Conservation (phyloP, 2,329 filamentous ascomycete species). For the Didymella arachidicola region DNA sequence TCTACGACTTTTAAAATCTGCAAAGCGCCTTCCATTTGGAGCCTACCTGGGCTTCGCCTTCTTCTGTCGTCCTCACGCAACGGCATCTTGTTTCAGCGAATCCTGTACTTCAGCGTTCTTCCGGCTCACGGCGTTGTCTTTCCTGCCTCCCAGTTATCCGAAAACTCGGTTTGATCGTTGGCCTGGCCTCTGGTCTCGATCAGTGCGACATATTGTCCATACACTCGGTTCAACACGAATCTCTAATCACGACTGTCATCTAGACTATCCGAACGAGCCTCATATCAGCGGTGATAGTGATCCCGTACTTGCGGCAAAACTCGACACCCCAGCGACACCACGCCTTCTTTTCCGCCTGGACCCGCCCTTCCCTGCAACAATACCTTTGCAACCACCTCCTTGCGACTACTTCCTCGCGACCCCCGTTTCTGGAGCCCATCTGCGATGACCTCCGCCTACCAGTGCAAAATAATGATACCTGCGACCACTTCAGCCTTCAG, state of each 20-base stretch:
- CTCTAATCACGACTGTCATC: slow-evolving; percentile 24
- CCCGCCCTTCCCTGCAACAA: slow-evolving; percentile 22
- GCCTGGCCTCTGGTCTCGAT: slow-evolving; percentile 25
- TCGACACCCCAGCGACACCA: slow-evolving; percentile 15
- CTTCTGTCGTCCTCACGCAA: slow-evolving; percentile 5
- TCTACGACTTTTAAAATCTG: slow-evolving; percentile 13
- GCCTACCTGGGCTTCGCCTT: slow-evolving; percentile 5
- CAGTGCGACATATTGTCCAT: slow-evolving; percentile 18
- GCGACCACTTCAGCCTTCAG: slow-evolving; percentile 13
- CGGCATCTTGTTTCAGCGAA: slow-evolving; percentile 15
- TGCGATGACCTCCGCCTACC: slow-evolving; percentile 9
- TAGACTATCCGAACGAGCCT: slow-evolving; percentile 24
- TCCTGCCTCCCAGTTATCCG: slow-evolving; percentile 15
- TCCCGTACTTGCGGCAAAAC: slow-evolving; percentile 8
- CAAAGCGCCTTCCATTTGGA: slow-evolving; percentile 14
- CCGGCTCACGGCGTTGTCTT: slow-evolving; percentile 22
- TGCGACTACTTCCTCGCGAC: neutral
- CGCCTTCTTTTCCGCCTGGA: slow-evolving; percentile 4
- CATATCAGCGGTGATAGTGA: slow-evolving; percentile 29
- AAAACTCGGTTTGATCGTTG: slow-evolving; percentile 20
- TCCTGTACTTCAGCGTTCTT: slow-evolving; percentile 21
- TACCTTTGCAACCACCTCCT: slow-evolving; percentile 26
- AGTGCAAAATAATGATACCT: slow-evolving; percentile 2
- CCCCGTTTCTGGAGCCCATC: neutral
- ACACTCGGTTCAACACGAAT: slow-evolving; percentile 17